Evolutionary conservation across 257 asterid species (phyloP).

Genomic region (Solanum tacnaense): DNA sequence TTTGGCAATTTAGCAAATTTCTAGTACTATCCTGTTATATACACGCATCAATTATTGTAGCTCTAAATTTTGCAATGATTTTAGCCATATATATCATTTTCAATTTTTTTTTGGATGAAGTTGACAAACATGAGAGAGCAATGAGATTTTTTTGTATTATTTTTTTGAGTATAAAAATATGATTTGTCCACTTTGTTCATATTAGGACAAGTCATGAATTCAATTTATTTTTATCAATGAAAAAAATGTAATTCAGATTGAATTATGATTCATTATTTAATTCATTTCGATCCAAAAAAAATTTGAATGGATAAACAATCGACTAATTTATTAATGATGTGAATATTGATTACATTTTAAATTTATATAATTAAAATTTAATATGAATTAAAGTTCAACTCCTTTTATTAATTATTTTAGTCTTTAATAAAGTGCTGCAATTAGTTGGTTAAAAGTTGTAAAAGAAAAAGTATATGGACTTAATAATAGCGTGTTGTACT

Average conservation of each 20-base stretch:
- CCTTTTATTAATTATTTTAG: background rate
- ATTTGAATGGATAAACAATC: accelerated
- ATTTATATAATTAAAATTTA: background rate
- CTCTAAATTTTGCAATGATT: background rate
- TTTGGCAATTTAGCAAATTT: background rate
- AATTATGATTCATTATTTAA: background rate
- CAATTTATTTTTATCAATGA: background rate
- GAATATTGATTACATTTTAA: background rate
- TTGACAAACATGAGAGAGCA: background rate
- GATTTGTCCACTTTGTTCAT: background rate
- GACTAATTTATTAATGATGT: background rate
- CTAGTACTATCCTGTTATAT: background rate
- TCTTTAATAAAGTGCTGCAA: background rate
- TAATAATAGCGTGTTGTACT: background rate
- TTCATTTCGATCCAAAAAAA: background rate
- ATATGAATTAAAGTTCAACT: background rate
- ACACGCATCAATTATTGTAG: background rate
- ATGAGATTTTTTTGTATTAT: background rate
- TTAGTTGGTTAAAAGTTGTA: background rate
- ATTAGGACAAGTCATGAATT: background rate
- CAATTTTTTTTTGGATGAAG: background rate
- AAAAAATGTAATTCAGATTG: too few relatives aligned
- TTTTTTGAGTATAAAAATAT: background rate
- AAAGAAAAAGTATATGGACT: background rate
- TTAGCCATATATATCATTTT: background rate